These are phyloP conservation scores for Wickerhamomyces chambardii DNA, from an alignment of 805 yeast genomes.

Conservation along the genomic window DNA sequence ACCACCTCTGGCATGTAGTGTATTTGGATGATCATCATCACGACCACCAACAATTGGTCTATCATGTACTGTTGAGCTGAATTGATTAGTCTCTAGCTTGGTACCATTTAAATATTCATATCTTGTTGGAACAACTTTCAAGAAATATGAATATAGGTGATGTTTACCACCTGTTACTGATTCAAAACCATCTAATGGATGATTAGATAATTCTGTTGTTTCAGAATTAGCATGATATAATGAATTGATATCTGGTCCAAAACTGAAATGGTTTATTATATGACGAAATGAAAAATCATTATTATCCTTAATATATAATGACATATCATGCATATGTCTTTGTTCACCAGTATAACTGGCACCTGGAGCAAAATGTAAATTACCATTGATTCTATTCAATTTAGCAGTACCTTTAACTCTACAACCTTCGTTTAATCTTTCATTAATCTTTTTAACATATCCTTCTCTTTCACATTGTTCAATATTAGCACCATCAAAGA, in stretches of 20 bases:
- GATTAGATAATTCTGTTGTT: constrained; percentile 34
- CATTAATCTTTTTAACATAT: constrained; percentile 54
- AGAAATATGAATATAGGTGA: constrained; percentile 66
- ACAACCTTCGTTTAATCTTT: constrained; percentile 76
- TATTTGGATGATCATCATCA: constrained; percentile 86
- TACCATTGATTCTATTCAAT: constrained; percentile 82
- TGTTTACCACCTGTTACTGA: constrained; percentile 37
- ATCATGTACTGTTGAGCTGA: constrained; percentile 81
- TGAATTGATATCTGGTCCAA: constrained; percentile 52
- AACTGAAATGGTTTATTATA: constrained; percentile 68
- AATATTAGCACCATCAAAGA: constrained; percentile 78
- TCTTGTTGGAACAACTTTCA: constrained; percentile 87
- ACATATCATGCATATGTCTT: constrained; percentile 78
- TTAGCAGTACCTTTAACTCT: constrained; percentile 71
- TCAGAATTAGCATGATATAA: constrained; percentile 11
- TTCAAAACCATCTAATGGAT: constrained; percentile 56
- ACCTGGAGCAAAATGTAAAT: constrained; percentile 95
- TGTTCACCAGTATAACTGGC: constrained; percentile 50
- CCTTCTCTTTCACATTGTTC: constrained; percentile 91
- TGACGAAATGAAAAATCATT: constrained; percentile 71
- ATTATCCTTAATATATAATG: constrained; percentile 49
- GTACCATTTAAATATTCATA: constrained; percentile 56
- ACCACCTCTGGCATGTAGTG: constrained; percentile 78
- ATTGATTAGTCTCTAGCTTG: constrained; percentile 75
- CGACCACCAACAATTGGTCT: constrained; percentile 81